Base-by-base conservation (phyloP, 768 basidiomycete species). In the Leccinum broughii region DNA sequence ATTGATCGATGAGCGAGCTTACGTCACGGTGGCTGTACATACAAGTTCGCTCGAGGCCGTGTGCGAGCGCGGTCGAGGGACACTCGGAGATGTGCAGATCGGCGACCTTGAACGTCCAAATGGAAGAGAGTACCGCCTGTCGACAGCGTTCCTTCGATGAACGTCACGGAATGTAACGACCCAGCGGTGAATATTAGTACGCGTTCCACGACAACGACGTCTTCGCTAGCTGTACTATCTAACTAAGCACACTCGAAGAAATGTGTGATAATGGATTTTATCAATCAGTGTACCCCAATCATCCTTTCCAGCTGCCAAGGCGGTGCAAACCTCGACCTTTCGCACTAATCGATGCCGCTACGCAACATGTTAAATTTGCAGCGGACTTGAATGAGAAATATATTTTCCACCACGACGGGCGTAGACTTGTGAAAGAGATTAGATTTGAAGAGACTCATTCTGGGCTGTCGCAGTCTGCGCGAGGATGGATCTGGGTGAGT, bases 161-260 rank as follows among this genome's bases (percentile, higher is more conserved):
- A 55, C 5, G 56, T 46, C 3, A 59, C 59, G 1, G 54, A 61
- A 15, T 65, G 59, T 17, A 26, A 46, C 6, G 41, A 41, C 6
- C 59, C 64, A 5, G 11, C 44, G 0, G 58, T 39, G 5, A 64
- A 66, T 6, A 30, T 30, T 9, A 66, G 58, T 6, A 68, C 56
- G 8, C 67, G 59, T 51, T 68, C 67, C 9, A 69, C n/a, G 13
- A 68, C 24, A 1, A 51, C 13, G 15, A 39, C 44, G 2, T 64
- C 58, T 3, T 56, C 57, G 1, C 20, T 8, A 6, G 11, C 44
- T 13, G 41, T 37, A 44, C 32, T 34, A 32, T 1, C 13, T 2
- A 5, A 35, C 7, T 20, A 53, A 4, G 22, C 28, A 53, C 14
- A 54, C 22, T 15, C 34, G 22, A 15, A 37, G 34, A 1, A 53